phyloP scores from a whole-genome alignment of 2,329 filamentous ascomycete species.

The Scopulariopsis brevicaulis region DNA sequence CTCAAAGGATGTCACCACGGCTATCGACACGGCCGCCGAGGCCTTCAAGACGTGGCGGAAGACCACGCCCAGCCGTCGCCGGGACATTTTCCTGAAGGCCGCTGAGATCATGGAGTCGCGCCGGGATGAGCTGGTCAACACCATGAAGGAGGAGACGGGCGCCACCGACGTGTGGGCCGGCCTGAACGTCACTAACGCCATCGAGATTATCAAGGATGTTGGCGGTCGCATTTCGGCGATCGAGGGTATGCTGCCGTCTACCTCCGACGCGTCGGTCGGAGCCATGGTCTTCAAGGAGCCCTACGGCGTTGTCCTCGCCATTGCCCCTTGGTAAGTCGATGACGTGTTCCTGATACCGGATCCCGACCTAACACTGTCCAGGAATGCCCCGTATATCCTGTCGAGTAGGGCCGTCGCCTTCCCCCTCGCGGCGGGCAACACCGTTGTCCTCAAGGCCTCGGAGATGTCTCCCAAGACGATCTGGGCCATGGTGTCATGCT shows the following conservation, averaged over 20 bases:
- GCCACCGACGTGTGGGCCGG: constrained; percentile 23
- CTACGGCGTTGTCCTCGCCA: constrained; percentile 66
- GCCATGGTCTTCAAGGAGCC: constrained; percentile 65
- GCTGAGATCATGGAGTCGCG: constrained; percentile 52
- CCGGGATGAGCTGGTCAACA: constrained; percentile 45
- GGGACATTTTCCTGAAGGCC: constrained; percentile 59
- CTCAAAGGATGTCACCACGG: constrained; percentile 40
- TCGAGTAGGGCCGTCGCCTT: constrained; percentile 42
- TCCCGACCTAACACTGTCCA: constrained; percentile 11
- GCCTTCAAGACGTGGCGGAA: constrained; percentile 62
- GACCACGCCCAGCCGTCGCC: constrained; percentile 46
- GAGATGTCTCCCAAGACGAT: constrained; percentile 56
- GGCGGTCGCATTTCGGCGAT: constrained; percentile 28
- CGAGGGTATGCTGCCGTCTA: constrained; percentile 23
- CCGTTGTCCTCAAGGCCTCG: constrained; percentile 59
- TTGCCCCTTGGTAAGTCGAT: constrained; percentile 62
- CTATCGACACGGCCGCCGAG: constrained; percentile 42
- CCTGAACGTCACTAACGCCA: constrained; percentile 24
- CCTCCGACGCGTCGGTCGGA: constrained; percentile 17
- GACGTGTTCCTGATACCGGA: neutral
- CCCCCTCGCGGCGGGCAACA: constrained; percentile 70
- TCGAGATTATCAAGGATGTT: constrained; percentile 28
- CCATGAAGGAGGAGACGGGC: constrained; percentile 43
- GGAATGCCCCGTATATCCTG: constrained; percentile 47
- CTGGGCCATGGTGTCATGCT: constrained; percentile 49